A percentile compares a stretch with the other conserved stretches of the same genome.
phyloP scores from a whole-genome alignment of 129 eudicot genomes.

The Pseudognaphalium luteoalbum region DNA sequence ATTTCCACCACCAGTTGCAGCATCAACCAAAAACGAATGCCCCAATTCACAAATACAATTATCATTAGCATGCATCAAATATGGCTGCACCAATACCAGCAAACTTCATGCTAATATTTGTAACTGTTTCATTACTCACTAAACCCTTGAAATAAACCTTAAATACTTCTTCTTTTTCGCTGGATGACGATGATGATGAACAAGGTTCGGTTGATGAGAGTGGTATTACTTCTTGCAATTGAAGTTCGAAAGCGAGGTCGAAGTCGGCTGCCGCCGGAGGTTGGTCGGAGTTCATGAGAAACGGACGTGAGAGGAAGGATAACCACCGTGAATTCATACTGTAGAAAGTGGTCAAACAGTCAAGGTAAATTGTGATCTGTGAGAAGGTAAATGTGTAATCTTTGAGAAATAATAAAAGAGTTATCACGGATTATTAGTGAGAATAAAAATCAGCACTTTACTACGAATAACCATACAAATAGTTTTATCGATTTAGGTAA shows the following conservation, averaged over 20 bases:
- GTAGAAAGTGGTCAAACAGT: no score
- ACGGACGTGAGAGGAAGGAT: no score
- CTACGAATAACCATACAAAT: no score
- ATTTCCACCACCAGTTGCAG: conserved; percentile 12
- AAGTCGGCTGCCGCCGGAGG: neutral
- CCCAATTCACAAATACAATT: conserved; percentile 39
- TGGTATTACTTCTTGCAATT: neutral
- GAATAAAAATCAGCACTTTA: no score
- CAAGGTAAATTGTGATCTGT: no score
- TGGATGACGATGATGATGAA: neutral
- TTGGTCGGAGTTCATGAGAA: no score
- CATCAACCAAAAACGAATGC: conserved; percentile 33
- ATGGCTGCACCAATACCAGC: conserved; percentile 58
- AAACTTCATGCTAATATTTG: conserved; percentile 20
- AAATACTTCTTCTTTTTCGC: neutral
- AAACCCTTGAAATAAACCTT: conserved; percentile 1
- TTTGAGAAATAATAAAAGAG: no score
- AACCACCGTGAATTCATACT: no score
- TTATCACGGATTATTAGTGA: no score
- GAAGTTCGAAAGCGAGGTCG: conserved; percentile 5
- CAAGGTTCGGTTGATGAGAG: neutral
- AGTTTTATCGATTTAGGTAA: no score
- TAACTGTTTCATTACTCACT: conserved; percentile 12
- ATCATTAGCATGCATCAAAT: conserved; percentile 35
- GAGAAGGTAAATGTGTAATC: no score